These are phyloP conservation scores for Metarhizium guizhouense DNA, from an alignment of 2,329 filamentous ascomycete species.

Conservation along the genomic window DNA sequence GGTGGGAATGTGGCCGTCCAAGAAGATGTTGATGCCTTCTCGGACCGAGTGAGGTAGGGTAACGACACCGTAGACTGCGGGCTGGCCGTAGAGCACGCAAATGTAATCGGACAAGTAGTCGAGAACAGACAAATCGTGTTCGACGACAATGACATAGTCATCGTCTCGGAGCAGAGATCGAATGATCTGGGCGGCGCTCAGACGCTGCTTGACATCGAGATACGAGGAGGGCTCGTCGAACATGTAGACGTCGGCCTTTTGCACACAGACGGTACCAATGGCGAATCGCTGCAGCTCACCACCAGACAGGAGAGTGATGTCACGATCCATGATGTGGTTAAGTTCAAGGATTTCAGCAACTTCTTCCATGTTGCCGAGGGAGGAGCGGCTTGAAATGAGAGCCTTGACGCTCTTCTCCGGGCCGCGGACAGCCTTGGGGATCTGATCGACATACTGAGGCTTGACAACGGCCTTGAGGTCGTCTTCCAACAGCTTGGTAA, in stretches of 20 bases:
- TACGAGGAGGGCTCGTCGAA: conserved; percentile 99
- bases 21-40: conserved; percentile 98
- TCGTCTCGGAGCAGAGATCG: conserved; percentile 80
- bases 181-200: conserved; percentile 85
- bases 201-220: conserved; percentile 97
- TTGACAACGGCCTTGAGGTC: conserved; percentile 97
- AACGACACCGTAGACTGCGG: conserved; percentile 94
- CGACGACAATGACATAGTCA: conserved; percentile 96
- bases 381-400: conserved; percentile 66
- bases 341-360: conserved; percentile 81
- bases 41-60: conserved; percentile 92
- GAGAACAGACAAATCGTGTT: conserved; percentile 97
- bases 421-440: conserved; percentile 83
- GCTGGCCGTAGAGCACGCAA: conserved; percentile 91
- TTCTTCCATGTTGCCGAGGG: conserved; percentile 72
- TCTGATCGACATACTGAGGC: conserved; percentile 98
- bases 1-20: conserved; percentile 95
- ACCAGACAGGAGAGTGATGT: conserved; percentile 84
- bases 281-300: conserved; percentile 98
- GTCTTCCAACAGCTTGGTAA: conserved; percentile 95
- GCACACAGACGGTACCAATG: conserved; percentile 90
- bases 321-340: conserved; percentile 82
- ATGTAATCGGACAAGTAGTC: conserved; percentile 99
- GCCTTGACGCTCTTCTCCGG: conserved; percentile 69
- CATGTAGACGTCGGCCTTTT: conserved; percentile 98